These are phyloP conservation scores for Veloboletus limbatus DNA, from an alignment of 1,284 basidiomycete species.

Conservation along the genomic window DNA sequence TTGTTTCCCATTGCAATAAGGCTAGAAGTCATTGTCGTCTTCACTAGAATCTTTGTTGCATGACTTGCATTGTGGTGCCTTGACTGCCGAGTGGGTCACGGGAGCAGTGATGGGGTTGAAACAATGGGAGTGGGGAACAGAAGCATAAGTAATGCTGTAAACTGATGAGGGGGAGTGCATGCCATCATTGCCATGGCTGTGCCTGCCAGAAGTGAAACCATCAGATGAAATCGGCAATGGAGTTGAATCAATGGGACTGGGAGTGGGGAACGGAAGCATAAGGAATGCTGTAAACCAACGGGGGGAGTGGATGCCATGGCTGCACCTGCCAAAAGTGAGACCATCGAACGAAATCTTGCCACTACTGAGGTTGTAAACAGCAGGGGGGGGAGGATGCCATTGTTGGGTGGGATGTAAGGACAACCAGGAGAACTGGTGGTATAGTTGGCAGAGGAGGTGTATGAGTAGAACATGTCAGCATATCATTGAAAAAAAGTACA, in stretches of 20 bases:
- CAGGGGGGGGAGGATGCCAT: too few species aligned
- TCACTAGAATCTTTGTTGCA: constrained; percentile 61
- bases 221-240: too few species aligned
- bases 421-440: too few species aligned
- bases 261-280: constrained; percentile 66
- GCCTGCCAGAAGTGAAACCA: constrained; percentile 57
- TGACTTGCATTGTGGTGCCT: constrained; percentile 53
- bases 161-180: constrained; percentile 57
- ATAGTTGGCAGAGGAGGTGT: too few species aligned
- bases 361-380: too few species aligned
- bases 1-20: constrained; percentile 39
- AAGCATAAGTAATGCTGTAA: constrained; percentile 48
- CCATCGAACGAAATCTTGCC: constrained; percentile 73
- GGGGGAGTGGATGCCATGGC: constrained; percentile 64
- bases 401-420: too few species aligned
- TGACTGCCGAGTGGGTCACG: constrained; percentile 42
- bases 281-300: constrained; percentile 44
- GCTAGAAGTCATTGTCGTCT: constrained; percentile 66
- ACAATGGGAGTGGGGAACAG: constrained; percentile 67
- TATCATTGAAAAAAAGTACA: too few species aligned
- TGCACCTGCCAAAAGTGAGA: constrained; percentile 58
- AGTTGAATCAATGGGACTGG: too few species aligned
- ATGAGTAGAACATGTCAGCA: too few species aligned
- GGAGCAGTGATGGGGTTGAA: constrained; percentile 69
- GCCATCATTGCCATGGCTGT: constrained; percentile 65